phyloP scores from a whole-genome alignment of 202 grass and related monocot genomes.

The Tripidium arundinaceum region DNA sequence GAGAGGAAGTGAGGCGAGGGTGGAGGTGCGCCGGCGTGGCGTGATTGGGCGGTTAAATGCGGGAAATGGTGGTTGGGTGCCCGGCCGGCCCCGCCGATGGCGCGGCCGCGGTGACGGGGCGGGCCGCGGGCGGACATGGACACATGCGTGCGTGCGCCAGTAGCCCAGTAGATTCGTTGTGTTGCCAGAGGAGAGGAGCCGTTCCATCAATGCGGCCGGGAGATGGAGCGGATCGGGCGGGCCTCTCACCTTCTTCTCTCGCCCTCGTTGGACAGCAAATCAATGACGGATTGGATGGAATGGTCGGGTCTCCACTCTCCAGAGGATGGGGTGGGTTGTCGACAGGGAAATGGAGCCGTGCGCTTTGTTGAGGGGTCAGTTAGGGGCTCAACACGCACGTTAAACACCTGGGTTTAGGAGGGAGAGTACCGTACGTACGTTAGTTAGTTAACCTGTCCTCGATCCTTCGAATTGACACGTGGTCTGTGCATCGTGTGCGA shows the following conservation, averaged over 20 bases:
- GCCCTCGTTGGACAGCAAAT: too few relatives aligned
- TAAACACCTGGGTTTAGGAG: conserved; percentile 9
- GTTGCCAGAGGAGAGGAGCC: neutral
- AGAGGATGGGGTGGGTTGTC: neutral
- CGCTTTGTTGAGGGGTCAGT: neutral
- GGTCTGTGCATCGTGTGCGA: neutral
- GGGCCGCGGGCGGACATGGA: neutral
- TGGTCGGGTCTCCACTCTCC: too few relatives aligned
- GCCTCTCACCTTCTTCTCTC: too few relatives aligned
- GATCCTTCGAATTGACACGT: too few relatives aligned
- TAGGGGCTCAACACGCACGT: neutral
- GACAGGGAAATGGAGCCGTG: conserved; percentile 4
- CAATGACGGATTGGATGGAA: neutral
- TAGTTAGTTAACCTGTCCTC: neutral
- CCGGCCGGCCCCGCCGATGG: too few relatives aligned
- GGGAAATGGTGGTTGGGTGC: conserved; percentile 27
- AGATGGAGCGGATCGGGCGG: too few relatives aligned
- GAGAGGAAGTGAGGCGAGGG: too few relatives aligned
- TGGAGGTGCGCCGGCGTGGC: neutral
- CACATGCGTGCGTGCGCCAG: neutral
- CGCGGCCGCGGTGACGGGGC: neutral
- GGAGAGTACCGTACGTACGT: neutral
- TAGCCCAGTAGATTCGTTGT: conserved; percentile 23
- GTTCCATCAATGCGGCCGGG: neutral
- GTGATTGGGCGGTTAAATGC: conserved; percentile 1